Conservation (phyloP, 371 early-diverging fungal genomes). For the Mucor sp. region DNA sequence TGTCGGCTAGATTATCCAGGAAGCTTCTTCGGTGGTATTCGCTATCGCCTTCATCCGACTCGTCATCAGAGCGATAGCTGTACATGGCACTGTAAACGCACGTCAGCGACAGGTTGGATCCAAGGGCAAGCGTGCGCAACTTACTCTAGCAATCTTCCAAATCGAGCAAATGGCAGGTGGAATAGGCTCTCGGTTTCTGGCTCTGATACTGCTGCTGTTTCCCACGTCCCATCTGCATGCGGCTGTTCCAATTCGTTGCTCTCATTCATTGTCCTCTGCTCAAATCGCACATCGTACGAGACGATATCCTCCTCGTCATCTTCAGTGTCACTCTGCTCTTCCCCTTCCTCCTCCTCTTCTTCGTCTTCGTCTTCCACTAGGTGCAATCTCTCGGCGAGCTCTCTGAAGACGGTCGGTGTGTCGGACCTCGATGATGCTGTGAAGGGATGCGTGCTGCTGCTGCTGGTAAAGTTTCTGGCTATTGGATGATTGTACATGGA, state of each 20-base stretch:
- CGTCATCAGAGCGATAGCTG: constrained; percentile 7
- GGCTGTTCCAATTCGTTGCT: neutral
- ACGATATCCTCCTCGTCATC: neutral
- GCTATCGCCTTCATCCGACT: constrained; percentile 11
- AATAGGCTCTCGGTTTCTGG: constrained; percentile 5
- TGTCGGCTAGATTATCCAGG: constrained; percentile 12
- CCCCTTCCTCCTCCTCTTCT: neutral
- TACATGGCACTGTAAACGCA: neutral
- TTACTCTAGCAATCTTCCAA: constrained; percentile 9
- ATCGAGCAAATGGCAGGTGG: constrained; percentile 9
- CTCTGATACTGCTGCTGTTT: neutral
- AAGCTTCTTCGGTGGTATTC: constrained; percentile 9
- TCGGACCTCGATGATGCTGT: neutral
- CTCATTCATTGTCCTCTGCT: neutral
- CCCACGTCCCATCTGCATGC: constrained; percentile 1
- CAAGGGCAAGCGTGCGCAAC: neutral
- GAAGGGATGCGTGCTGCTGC: constrained; percentile 3
- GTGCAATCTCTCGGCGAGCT: neutral
- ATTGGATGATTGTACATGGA: constrained; percentile 12
- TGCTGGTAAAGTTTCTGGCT: constrained; percentile 1
- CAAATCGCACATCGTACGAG: constrained; percentile 5
- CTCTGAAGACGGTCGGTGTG: neutral
- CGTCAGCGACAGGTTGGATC: neutral
- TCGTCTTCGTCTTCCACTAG: neutral
- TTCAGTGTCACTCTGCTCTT: neutral